Evolutionary conservation across 2,329 filamentous ascomycete genomes (phyloP).

Genomic region (Nigrospora osmanthi): DNA sequence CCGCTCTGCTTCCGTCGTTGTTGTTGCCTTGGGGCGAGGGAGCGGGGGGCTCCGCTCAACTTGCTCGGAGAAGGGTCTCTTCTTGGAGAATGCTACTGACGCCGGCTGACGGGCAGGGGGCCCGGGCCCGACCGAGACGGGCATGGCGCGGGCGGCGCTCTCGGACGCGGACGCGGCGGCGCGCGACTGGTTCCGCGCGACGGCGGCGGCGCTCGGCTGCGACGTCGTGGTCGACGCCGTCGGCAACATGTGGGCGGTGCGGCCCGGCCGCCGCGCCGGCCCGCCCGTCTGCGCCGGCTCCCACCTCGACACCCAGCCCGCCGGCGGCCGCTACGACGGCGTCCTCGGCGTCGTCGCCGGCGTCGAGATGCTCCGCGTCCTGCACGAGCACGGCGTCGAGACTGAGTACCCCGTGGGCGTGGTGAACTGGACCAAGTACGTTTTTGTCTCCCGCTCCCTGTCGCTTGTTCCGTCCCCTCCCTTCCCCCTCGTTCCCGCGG

Average conservation of each 20-base stretch:
- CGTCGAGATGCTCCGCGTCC: constrained; percentile 61
- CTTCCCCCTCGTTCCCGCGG: too few relatives aligned
- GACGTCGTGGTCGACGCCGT: constrained; percentile 62
- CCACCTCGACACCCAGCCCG: constrained; percentile 59
- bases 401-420: constrained; percentile 67
- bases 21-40: too few relatives aligned
- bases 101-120: neutral
- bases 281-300: constrained; percentile 63
- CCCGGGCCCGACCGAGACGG: constrained; percentile 54
- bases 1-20: too few relatives aligned
- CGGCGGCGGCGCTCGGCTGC: constrained; percentile 56
- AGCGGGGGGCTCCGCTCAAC: too few relatives aligned
- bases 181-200: constrained; percentile 68
- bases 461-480: too few relatives aligned
- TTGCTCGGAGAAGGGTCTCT: too few relatives aligned
- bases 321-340: constrained; percentile 65
- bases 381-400: constrained; percentile 59
- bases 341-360: constrained; percentile 68
- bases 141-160: constrained; percentile 69
- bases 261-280: constrained; percentile 48
- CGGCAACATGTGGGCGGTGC: constrained; percentile 73
- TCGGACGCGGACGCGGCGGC: constrained; percentile 64
- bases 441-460: neutral
- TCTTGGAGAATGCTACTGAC: too few relatives aligned
- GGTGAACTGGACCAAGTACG: constrained; percentile 66